phyloP scores from a whole-genome alignment of 2,329 filamentous ascomycete genomes.

The Amesomyces nigricolor region DNA sequence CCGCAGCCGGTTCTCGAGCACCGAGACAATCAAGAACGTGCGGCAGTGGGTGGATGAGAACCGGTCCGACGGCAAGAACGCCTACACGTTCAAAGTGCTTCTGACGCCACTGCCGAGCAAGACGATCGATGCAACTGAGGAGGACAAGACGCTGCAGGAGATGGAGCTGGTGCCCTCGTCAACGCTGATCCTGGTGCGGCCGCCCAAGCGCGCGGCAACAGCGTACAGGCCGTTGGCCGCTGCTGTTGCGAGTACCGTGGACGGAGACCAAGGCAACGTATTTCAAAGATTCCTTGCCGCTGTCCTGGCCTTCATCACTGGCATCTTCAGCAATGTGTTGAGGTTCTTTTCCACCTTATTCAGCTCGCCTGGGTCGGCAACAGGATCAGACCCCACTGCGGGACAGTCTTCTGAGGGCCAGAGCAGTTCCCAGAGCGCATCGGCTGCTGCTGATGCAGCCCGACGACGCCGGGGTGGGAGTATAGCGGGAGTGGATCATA shows the following conservation, averaged over 20 bases:
- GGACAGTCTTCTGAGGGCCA: slow-evolving; percentile 18
- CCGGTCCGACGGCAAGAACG: slow-evolving; percentile 48
- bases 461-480: slow-evolving; percentile 19
- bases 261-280: slow-evolving; percentile 25
- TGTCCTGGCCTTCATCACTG: slow-evolving; percentile 30
- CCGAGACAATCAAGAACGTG: slow-evolving; percentile 60
- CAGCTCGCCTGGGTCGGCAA: slow-evolving; percentile 18
- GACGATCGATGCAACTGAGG: slow-evolving; percentile 68
- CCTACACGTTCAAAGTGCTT: slow-evolving; percentile 81
- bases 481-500: slow-evolving; percentile 48
- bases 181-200: slow-evolving; percentile 74
- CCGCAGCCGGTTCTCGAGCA: slow-evolving; percentile 62
- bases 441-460: slow-evolving; percentile 5
- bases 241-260: slow-evolving; percentile 17
- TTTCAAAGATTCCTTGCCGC: slow-evolving; percentile 33
- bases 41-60: slow-evolving; percentile 70
- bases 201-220: slow-evolving; percentile 40
- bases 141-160: slow-evolving; percentile 60
- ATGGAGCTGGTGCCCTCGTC: slow-evolving; percentile 72
- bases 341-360: slow-evolving; percentile 29
- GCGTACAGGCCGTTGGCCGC: slow-evolving; percentile 33
- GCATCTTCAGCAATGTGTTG: slow-evolving; percentile 28
- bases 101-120: slow-evolving; percentile 71
- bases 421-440: neutral
- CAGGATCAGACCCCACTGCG: slow-evolving; percentile 8